Evolutionary conservation across 352 stramenopile genomes (phyloP).

Genomic region (Globisporangium alternatum): DNA sequence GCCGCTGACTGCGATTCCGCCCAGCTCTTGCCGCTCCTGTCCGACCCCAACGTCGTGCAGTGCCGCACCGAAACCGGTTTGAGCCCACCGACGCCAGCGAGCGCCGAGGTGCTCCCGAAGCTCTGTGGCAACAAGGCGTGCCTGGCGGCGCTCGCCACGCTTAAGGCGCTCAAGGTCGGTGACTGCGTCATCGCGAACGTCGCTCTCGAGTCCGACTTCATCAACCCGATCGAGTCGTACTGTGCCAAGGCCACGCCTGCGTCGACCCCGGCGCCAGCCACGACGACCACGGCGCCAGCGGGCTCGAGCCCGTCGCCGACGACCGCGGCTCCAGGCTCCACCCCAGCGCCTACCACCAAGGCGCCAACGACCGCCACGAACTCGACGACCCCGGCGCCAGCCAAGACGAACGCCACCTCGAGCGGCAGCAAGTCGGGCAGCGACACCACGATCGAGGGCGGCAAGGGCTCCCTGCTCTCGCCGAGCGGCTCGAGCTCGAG

Average conservation of each 20-base stretch:
- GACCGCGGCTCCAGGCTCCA: not conserved
- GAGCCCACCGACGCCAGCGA: not conserved
- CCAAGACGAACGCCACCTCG: not conserved
- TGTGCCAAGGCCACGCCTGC: not conserved
- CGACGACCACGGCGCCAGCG: not conserved
- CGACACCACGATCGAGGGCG: not conserved
- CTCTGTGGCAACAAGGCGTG: slow-evolving; percentile 24
- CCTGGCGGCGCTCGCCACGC: slow-evolving; percentile 14
- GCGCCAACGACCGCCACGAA: not conserved
- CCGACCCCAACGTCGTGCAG: not conserved
- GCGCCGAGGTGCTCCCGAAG: slow-evolving; percentile 18
- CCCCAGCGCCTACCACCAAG: slow-evolving; percentile 7
- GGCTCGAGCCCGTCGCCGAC: not conserved
- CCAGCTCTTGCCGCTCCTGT: not conserved
- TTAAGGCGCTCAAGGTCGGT: slow-evolving; percentile 21
- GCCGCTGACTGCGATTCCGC: not conserved
- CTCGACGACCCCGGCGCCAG: not conserved
- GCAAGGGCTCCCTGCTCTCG: not conserved
- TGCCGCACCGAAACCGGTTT: slow-evolving; percentile 23
- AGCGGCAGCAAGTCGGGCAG: slow-evolving; percentile 5
- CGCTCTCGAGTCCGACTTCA: slow-evolving; percentile 19
- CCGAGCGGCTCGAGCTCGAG: slow-evolving; percentile 2
- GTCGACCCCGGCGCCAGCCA: not conserved
- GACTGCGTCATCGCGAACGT: slow-evolving; percentile 23
- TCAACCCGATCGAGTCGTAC: slow-evolving; percentile 5